These are phyloP conservation scores for Penicillium oxalicum DNA, from an alignment of 2,329 filamentous ascomycete species.

Conservation along the genomic window DNA sequence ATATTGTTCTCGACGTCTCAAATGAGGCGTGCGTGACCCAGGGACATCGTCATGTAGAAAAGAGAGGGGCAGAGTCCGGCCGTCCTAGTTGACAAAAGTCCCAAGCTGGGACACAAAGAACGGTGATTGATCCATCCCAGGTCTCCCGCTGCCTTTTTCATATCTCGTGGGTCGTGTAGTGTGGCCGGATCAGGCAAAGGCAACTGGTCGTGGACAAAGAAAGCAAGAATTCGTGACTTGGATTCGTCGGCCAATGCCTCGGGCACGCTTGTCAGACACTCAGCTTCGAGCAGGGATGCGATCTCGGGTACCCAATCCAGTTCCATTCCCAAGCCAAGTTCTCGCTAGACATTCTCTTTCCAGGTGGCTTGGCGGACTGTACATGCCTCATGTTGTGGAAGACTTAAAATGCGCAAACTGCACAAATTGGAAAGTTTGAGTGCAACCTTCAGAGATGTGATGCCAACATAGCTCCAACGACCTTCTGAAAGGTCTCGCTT, in stretches of 20 bases:
- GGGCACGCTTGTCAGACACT: not conserved
- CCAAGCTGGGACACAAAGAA: conserved; percentile 12
- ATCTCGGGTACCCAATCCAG: not conserved
- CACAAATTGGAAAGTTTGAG: too few species aligned
- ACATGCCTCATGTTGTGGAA: too few species aligned
- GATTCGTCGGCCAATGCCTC: conserved; percentile 1
- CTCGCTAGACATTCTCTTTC: not conserved
- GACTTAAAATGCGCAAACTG: too few species aligned
- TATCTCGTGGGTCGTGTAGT: conserved; percentile 8
- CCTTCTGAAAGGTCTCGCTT: too few species aligned
- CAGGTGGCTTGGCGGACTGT: not conserved
- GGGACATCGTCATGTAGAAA: conserved; percentile 8
- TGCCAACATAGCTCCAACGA: too few species aligned
- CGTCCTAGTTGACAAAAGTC: not conserved
- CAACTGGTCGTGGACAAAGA: conserved; percentile 13
- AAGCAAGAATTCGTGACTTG: conserved; percentile 3
- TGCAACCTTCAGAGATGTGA: too few species aligned
- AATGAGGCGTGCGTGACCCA: conserved; percentile 10
- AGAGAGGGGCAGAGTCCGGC: conserved; percentile 2
- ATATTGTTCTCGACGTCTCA: not conserved
- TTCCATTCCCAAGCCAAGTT: not conserved
- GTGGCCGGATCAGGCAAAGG: conserved; percentile 9
- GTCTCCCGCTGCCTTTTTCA: not conserved
- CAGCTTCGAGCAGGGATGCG: conserved; percentile 9
- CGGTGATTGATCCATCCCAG: not conserved